These are phyloP conservation scores for Botrytis galanthina DNA, from an alignment of 2,329 filamentous ascomycete species.

Conservation along the genomic window DNA sequence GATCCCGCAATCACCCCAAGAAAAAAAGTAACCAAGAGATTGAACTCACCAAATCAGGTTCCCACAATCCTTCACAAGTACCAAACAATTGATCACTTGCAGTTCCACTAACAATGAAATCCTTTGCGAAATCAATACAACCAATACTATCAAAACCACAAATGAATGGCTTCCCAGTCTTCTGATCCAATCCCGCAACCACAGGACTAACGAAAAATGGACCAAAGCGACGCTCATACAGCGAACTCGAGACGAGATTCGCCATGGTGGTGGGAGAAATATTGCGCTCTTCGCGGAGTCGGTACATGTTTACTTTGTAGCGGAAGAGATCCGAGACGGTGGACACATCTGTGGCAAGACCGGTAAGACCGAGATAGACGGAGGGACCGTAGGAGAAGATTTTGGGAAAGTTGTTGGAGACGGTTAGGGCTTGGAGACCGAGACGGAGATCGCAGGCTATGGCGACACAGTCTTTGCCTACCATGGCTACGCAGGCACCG, in stretches of 20 bases:
- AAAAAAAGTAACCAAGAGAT: neutral
- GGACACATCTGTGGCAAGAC: slow-evolving; percentile 90
- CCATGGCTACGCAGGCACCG: slow-evolving; percentile 97
- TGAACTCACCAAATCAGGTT: slow-evolving; percentile 82
- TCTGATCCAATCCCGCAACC: slow-evolving; percentile 91
- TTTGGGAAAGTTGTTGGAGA: slow-evolving; percentile 99
- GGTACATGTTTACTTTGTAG: slow-evolving; percentile 99
- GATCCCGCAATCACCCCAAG: neutral
- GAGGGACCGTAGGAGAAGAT: slow-evolving; percentile 91
- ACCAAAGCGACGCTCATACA: slow-evolving; percentile 95
- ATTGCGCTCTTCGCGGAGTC: slow-evolving; percentile 93
- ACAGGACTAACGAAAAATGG: slow-evolving; percentile 96
- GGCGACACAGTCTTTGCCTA: slow-evolving; percentile 98
- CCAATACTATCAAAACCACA: slow-evolving; percentile 99
- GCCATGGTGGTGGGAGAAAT: slow-evolving; percentile 94
- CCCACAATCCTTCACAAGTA: slow-evolving; percentile 97
- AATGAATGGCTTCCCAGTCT: slow-evolving; percentile 92
- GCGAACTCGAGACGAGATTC: slow-evolving; percentile 84
- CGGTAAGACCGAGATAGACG: slow-evolving; percentile 92
- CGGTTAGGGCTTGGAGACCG: slow-evolving; percentile 91
- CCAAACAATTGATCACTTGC: slow-evolving; percentile 97
- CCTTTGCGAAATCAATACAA: slow-evolving; percentile 99
- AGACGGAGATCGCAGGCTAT: slow-evolving; percentile 99
- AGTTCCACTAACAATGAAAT: slow-evolving; percentile 97
- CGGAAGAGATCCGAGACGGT: slow-evolving; percentile 97